Evolutionary conservation across 306 rosid genomes (phyloP).

Genomic region (Acmispon strigosus): DNA sequence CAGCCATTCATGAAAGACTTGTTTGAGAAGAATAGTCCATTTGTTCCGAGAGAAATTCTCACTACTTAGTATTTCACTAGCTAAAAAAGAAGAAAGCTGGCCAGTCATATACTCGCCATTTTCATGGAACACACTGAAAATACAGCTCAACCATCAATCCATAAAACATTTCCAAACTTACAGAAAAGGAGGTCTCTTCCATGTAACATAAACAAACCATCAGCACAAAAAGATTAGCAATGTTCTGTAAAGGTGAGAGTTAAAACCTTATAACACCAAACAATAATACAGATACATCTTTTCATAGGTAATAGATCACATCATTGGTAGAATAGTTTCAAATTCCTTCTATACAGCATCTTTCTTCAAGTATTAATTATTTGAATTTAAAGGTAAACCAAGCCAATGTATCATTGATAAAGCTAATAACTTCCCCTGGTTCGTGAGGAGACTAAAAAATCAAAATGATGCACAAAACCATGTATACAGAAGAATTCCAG

Average conservation of each 20-base stretch:
- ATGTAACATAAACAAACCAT: slow-evolving; percentile 18
- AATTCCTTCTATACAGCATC: not conserved
- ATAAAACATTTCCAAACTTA: not conserved
- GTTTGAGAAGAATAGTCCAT: not conserved
- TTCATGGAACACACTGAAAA: slow-evolving; percentile 27
- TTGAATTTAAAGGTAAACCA: not conserved
- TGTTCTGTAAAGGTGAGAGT: slow-evolving; percentile 4
- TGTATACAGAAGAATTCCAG: not conserved
- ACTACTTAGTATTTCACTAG: not conserved
- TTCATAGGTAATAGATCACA: slow-evolving; percentile 31
- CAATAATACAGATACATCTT: slow-evolving; percentile 20
- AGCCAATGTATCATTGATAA: not conserved
- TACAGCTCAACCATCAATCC: slow-evolving; percentile 17
- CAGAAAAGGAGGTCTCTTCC: slow-evolving; percentile 34
- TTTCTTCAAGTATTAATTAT: not conserved
- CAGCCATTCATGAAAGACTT: not conserved
- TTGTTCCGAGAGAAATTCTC: not conserved
- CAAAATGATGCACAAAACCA: not conserved
- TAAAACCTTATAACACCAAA: slow-evolving; percentile 10
- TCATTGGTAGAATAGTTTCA: slow-evolving; percentile 25
- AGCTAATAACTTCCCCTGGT: not conserved
- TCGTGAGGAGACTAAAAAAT: not conserved
- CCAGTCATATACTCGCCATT: slow-evolving; percentile 14
- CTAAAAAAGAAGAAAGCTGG: slow-evolving; percentile 12
- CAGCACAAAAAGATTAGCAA: not conserved